Evolutionary conservation across 306 rosid genomes (phyloP).

Genomic region (Canavalia gladiata): DNA sequence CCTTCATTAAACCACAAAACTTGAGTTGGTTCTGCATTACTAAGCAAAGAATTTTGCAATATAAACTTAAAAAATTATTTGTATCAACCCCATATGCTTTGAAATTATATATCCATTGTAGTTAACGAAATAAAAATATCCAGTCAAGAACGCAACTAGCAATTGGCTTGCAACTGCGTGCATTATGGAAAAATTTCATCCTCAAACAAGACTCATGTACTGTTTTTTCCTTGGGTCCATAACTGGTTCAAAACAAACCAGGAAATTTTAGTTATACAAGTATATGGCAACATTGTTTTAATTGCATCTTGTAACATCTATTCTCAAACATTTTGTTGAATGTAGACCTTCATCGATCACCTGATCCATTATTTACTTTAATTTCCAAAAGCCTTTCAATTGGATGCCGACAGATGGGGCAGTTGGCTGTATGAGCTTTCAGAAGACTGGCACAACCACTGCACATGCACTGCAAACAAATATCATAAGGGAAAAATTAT

Average conservation of each 20-base stretch:
- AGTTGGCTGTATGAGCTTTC: slow-evolving; percentile 13
- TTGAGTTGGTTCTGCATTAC: too few species aligned
- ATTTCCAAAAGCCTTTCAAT: slow-evolving; percentile 8
- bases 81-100: too few species aligned
- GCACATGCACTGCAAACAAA: slow-evolving; percentile 16
- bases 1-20: too few species aligned
- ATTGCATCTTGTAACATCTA: neutral
- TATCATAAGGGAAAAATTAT: slow-evolving; percentile 19
- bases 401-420: neutral
- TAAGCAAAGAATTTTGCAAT: too few species aligned
- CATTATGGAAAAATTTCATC: neutral
- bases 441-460: slow-evolving; percentile 17
- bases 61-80: too few species aligned
- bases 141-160: too few species aligned
- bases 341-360: neutral
- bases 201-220: neutral
- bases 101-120: too few species aligned
- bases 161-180: neutral
- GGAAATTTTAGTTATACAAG: neutral
- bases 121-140: too few species aligned
- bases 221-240: neutral
- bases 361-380: neutral
- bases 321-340: neutral
- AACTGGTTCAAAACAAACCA: neutral
- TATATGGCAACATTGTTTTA: neutral